Conservation (phyloP, 805 yeast species). For the Candida ipomoeae region DNA sequence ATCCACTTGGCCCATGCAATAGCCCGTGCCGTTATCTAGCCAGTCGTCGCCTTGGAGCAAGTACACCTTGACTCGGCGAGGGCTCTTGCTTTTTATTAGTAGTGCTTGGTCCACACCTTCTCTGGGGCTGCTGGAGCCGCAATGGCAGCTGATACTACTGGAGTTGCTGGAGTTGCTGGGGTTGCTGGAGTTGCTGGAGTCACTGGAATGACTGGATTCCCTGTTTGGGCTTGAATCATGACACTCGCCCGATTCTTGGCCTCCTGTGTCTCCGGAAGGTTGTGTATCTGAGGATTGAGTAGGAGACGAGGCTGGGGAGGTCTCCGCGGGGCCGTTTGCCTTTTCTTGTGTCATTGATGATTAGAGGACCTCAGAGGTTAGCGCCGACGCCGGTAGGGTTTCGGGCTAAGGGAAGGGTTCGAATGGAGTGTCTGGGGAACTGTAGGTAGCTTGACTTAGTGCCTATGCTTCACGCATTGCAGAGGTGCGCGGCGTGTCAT, state of each 20-base stretch:
- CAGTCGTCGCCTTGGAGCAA: conserved; percentile 76
- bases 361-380: background rate
- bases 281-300: background rate
- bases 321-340: background rate
- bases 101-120: background rate
- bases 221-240: no score
- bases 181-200: no score
- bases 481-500: conserved; percentile 4
- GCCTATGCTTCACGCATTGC: conserved; percentile 3
- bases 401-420: background rate
- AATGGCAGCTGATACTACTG: no score
- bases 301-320: background rate
- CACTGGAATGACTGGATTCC: no score
- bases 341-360: background rate
- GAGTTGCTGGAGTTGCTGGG: no score
- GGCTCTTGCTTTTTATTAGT: conserved; percentile 24
- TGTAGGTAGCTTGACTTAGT: background rate
- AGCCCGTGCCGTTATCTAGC: conserved; percentile 92
- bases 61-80: conserved; percentile 89
- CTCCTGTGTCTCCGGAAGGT: background rate
- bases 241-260: background rate
- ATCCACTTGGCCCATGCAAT: conserved; percentile 65
- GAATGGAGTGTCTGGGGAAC: background rate
- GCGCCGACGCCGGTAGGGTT: background rate
- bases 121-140: background rate